Conservation (phyloP, 768 basidiomycete genomes). For the Auricularia heimuer region DNA sequence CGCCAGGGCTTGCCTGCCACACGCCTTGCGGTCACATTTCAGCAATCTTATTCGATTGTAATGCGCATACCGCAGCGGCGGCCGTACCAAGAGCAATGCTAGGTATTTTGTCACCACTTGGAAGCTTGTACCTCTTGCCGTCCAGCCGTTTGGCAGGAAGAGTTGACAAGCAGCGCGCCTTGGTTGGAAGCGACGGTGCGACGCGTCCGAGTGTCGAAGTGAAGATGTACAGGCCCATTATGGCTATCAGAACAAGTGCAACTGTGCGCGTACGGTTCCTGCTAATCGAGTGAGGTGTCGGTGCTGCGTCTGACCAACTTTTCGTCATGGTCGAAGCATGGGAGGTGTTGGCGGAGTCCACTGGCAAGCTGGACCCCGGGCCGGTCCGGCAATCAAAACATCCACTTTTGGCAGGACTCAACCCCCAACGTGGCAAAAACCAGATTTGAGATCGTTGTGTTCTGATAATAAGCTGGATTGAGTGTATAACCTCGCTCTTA, state of each 20-base stretch:
- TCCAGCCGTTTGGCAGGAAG: background rate
- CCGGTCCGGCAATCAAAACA: too few relatives aligned
- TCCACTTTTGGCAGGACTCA: too few relatives aligned
- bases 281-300: background rate
- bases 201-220: background rate
- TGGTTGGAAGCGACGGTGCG: background rate
- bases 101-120: constrained; percentile 61
- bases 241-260: background rate
- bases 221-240: background rate
- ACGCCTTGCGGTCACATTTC: constrained; percentile 33
- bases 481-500: too few relatives aligned
- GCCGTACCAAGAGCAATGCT: constrained; percentile 50
- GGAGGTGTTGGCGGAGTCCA: too few relatives aligned
- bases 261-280: background rate
- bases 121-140: constrained; percentile 33
- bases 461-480: too few relatives aligned
- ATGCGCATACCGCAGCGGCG: background rate
- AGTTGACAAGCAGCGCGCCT: background rate
- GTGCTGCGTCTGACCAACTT: background rate
- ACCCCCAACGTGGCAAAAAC: too few relatives aligned
- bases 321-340: background rate
- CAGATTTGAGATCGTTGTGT: too few relatives aligned
- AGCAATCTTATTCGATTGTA: background rate
- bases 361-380: too few relatives aligned
- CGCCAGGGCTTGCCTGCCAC: constrained; percentile 46